Base-by-base conservation (phyloP, 208 protist species). In the Angomonas ambiguus region DNA sequence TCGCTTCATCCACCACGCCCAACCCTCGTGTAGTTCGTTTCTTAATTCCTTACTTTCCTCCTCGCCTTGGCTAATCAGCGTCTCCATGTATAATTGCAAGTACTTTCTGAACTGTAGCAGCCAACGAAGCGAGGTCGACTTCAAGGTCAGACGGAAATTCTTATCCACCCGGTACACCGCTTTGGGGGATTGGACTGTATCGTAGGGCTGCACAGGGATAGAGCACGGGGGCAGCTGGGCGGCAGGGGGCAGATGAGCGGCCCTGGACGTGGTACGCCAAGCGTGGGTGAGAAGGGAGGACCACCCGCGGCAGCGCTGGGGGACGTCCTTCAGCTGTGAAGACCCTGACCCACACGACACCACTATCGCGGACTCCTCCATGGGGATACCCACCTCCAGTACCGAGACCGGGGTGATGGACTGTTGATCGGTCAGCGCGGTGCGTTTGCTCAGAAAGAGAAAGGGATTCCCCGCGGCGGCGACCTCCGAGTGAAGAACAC, bases 221-320 rank as follows among this genome's bases (percentile, higher is more conserved):
- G 67, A 74, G 10, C 73, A 65, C 0, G 77, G 67, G 1, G 86
- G 84, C n/a, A 96, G 72, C 72, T 96, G 87, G 45, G 79, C 76
- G 0, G 90, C 85, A 5, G 85, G 85, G 11, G 91, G 91, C 34
- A 96, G 72, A 30, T 31, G 74, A 0, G 83, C 77, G 4, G 87
- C 85, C 13, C 59, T 64, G 28, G 78, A 76, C 2, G 91, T 96
- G 35, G 83, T 62, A 4, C 91, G 80, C 88, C 91, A 96, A 11
- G 81, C 75, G 30, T 33, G 48, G n/a, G 91, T 93, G 55, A 96
- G 69, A 34, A 78, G 6, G 25, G 87, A 82, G 4, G 65, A 76
- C 86, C 87, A 96, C 30, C 91, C 91, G 35, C 91, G 91, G 60
- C 87, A 94, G 20, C 91, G 87, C 8, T 32, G 31, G 32, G 87